Evolutionary conservation across 2,329 filamentous ascomycete genomes (phyloP), one percentile per base, ranked within the genome.

Genomic region (Nigrospora oryzae): DNA sequence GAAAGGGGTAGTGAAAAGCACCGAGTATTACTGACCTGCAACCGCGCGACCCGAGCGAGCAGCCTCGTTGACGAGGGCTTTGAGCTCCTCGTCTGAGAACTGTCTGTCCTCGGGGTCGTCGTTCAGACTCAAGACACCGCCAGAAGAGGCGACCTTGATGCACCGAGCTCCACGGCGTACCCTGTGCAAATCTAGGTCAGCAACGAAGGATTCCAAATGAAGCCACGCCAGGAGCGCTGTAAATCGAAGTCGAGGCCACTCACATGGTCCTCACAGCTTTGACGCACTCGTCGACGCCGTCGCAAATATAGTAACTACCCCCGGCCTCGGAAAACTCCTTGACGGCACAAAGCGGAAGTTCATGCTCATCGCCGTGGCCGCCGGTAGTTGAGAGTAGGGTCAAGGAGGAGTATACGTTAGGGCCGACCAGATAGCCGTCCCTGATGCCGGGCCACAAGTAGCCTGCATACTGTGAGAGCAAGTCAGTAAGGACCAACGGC

Each of bases 401-500:
- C 19, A 70, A 62, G 2, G 69, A 61, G 0, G 65, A 67, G 57
- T 75, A 77, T 12, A 77, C 65, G 44, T 70, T 71, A 0, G 71
- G 71, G 0, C 71, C 71, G 8, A 68, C 51, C 28, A 76, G 60
- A 15, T 57, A 58, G 1, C 70, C 71, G 33, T 70, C 65, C 10
- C 66, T 53, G 37, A 77, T 64, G 1, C 65, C 65, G 5, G 59
- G 58, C 4, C 61, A 57, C 11, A 74, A 52, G 36, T 75, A 69
- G 4, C 67, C 63, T 1, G 60, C 70, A 47, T 64, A 73, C 46
- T 43, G 16, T 35, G 35, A 42, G 30, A 37, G 12, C 11, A 32
- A 30, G 12, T 19, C 36, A 11, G 40, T 32, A 33, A 41, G n/a
- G 44, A 38, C 17, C 33, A 44, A 38, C 12, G 23, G 13, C 40